Evolutionary conservation across 1,284 basidiomycete species (phyloP).

Genomic region (Albatrellus sp.): DNA sequence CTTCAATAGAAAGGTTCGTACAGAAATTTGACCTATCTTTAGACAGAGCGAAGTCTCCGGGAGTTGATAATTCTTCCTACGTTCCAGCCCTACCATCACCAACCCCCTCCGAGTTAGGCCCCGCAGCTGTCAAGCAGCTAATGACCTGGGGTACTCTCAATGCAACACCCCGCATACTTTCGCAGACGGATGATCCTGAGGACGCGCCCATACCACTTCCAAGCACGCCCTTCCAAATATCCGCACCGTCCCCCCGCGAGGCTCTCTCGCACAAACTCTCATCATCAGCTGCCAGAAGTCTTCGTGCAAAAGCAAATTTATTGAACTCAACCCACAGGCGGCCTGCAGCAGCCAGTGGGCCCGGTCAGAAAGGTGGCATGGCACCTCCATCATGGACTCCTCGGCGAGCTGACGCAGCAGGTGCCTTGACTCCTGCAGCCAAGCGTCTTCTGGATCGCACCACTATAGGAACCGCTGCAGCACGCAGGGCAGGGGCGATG

Average conservation of each 20-base stretch:
- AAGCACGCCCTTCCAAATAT: slow-evolving; percentile 59
- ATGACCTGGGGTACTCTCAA: slow-evolving; percentile 91
- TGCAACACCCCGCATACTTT: slow-evolving; percentile 76
- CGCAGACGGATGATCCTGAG: slow-evolving; percentile 44
- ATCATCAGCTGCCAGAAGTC: slow-evolving; percentile 53
- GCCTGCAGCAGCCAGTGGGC: slow-evolving; percentile 7
- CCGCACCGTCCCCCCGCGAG: slow-evolving; percentile 62
- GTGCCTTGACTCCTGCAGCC: slow-evolving; percentile 74
- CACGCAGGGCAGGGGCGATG: slow-evolving; percentile 59
- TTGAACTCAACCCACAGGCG: slow-evolving; percentile 23
- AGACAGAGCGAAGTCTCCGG: slow-evolving; percentile 52
- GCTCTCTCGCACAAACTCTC: slow-evolving; percentile 69
- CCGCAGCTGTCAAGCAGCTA: slow-evolving; percentile 68
- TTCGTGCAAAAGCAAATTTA: slow-evolving; percentile 57
- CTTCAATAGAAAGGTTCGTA: slow-evolving; percentile 1
- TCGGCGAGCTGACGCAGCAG: slow-evolving; percentile 47
- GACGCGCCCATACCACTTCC: slow-evolving; percentile 29
- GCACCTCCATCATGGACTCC: slow-evolving; percentile 61
- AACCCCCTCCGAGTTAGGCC: slow-evolving; percentile 67
- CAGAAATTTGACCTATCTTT: slow-evolving; percentile 8
- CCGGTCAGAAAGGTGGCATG: slow-evolving; percentile 37
- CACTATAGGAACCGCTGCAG: slow-evolving; percentile 44
- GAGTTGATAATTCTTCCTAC: slow-evolving; percentile 49
- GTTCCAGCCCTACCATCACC: slow-evolving; percentile 82
- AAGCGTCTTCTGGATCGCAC: slow-evolving; percentile 62